Conservation (phyloP, 2,329 filamentous ascomycete species). For the Stagonosporopsis vannaccii region DNA sequence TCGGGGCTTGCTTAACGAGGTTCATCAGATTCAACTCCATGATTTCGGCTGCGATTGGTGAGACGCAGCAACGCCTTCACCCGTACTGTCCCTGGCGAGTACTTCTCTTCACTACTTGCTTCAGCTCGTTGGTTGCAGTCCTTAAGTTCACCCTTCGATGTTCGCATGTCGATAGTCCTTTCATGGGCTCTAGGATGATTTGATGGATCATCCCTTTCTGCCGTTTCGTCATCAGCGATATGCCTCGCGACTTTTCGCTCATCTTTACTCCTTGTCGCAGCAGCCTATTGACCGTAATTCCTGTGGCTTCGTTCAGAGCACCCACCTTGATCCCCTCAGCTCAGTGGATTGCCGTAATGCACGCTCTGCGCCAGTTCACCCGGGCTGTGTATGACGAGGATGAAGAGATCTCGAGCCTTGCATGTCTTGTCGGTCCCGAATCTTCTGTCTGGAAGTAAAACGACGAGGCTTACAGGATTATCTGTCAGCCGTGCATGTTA, state of each 20-base stretch:
- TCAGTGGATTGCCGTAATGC: too few species aligned
- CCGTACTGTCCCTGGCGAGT: background rate
- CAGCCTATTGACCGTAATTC: too few species aligned
- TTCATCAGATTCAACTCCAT: background rate
- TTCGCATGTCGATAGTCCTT: background rate
- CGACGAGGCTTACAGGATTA: background rate
- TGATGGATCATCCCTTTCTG: too few species aligned
- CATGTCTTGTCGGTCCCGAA: too few species aligned
- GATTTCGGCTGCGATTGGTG: background rate
- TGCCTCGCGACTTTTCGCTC: too few species aligned
- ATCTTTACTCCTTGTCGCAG: too few species aligned
- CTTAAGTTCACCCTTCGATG: background rate
- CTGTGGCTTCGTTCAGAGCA: too few species aligned
- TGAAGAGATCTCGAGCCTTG: too few species aligned
- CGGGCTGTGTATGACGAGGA: too few species aligned
- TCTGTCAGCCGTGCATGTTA: background rate
- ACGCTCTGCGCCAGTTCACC: too few species aligned
- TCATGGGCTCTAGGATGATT: background rate
- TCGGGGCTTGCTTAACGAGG: background rate
- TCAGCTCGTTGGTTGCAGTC: background rate
- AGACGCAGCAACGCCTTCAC: background rate
- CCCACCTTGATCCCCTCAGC: too few species aligned
- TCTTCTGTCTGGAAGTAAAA: background rate
- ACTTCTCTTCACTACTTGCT: background rate
- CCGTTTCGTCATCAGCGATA: background rate